A percentile compares a stretch with the other conserved stretches of the same genome.
Conservation (phyloP, 768 basidiomycete species). For the Scleroderma citrinum region DNA sequence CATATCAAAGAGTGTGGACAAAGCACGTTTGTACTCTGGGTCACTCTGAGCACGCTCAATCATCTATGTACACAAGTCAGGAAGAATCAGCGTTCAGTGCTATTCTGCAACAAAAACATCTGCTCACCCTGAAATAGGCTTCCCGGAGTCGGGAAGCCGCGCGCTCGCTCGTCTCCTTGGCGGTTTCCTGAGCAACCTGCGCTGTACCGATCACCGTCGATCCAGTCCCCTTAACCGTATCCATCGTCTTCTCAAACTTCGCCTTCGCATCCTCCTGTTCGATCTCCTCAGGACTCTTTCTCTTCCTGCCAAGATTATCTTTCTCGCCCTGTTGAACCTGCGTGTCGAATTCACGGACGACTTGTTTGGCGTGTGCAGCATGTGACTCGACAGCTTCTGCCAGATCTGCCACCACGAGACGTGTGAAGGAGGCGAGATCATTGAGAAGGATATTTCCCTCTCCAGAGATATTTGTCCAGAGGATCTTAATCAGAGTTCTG, state of each 20-base stretch:
- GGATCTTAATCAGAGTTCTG: constrained; percentile 42
- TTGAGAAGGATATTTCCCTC: constrained; percentile 50
- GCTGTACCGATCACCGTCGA: constrained; percentile 49
- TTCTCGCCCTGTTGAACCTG: constrained; percentile 58
- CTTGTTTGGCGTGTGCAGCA: constrained; percentile 47
- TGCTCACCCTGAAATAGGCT: constrained; percentile 46
- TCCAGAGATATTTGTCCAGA: constrained; percentile 48
- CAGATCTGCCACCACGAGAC: constrained; percentile 60
- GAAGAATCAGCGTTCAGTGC: neutral
- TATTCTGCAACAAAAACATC: neutral
- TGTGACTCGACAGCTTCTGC: constrained; percentile 52
- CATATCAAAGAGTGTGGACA: constrained; percentile 53
- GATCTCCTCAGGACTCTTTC: constrained; percentile 36
- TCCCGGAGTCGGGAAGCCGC: constrained; percentile 40
- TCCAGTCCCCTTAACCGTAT: constrained; percentile 53
- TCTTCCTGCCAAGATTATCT: constrained; percentile 50
- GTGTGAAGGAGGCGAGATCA: constrained; percentile 60
- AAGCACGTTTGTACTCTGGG: constrained; percentile 48
- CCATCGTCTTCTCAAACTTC: constrained; percentile 64
- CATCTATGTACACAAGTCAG: constrained; percentile 36
- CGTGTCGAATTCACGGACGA: constrained; percentile 48
- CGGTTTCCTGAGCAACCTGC: constrained; percentile 37
- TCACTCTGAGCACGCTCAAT: constrained; percentile 61
- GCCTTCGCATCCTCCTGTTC: constrained; percentile 45
- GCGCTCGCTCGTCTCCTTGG: constrained; percentile 40